phyloP scores from a whole-genome alignment of 257 asterid species.

The Solanum microdontum region DNA sequence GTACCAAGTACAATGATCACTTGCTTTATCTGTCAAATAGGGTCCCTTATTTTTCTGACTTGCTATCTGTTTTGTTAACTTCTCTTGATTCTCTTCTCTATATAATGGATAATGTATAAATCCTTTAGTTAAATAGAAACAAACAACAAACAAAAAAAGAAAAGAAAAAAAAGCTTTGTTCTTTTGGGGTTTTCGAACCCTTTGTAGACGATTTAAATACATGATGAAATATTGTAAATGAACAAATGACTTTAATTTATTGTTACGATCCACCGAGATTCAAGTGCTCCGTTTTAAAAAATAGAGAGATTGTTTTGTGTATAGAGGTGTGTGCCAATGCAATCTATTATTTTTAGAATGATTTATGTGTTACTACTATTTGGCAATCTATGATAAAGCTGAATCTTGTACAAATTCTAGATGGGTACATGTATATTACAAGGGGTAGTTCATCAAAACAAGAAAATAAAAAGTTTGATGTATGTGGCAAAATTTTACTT shows the following conservation, averaged over 20 bases:
- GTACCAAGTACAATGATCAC: constrained; percentile 7
- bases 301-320: background rate
- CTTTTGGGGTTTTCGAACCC: background rate
- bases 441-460: background rate
- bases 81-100: background rate
- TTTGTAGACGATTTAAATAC: background rate
- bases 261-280: background rate
- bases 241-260: background rate
- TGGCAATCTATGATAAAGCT: background rate
- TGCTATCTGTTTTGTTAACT: background rate
- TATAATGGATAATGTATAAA: background rate
- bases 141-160: background rate
- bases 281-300: background rate
- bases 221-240: background rate
- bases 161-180: background rate
- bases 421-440: background rate
- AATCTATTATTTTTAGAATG: background rate
- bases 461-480: background rate
- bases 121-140: background rate
- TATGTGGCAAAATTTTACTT: background rate
- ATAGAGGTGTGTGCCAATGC: background rate
- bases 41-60: background rate
- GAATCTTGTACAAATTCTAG: background rate
- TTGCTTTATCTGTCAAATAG: background rate
- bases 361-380: background rate